Base-by-base conservation (phyloP, 1,139 yeast genomes). In the Diutina ranongensis region DNA sequence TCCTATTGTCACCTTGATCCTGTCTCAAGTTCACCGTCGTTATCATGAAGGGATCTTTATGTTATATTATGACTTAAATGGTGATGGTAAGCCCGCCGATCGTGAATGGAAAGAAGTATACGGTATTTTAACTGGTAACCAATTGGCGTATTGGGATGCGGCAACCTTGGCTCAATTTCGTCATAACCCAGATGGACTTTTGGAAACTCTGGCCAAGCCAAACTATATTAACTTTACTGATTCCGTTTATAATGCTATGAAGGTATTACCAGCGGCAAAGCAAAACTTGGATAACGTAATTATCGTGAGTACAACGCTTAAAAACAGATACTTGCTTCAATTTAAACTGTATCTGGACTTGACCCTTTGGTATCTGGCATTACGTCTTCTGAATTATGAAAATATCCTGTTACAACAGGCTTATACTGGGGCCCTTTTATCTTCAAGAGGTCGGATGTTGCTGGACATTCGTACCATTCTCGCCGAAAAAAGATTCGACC, bases 141-240 rank as follows among this genome's bases (percentile, higher is more conserved):
- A 88, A 55, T 67, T 92, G 50, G 94, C 97, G 1, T 77, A 86
- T 52, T 89, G 97, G 97, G 89, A 87, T 61, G 94, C 95, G 1
- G 81, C 80, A 40, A 75, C 75, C 50, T 67, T 88, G 50, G 84
- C 85, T 27, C 72, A 69, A 48, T 74, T 68, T 55, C 68, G 68
- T 50, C 64, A 63, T 49, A 65, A 69, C 54, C 76, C 77, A 2
- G 75, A 71, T 25, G 74, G 72, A 20, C 61, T 78, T 47, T 60
- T 77, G 49, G 76, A 71, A 48, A 72, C 79, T 13, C 70, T 80
- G 44, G 63, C 81, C 12, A 83, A 83, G 57, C 97, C 97, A n/a
- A 78, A 80, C 46, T 92, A 89, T 62, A 76, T 92, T 57, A 92
- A 92, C 62, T 82, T 92, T 56, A 80, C 95, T 2, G 97, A 92